Conservation (phyloP, 163 green algal species). For the Trebouxiophyceae sp. region DNA sequence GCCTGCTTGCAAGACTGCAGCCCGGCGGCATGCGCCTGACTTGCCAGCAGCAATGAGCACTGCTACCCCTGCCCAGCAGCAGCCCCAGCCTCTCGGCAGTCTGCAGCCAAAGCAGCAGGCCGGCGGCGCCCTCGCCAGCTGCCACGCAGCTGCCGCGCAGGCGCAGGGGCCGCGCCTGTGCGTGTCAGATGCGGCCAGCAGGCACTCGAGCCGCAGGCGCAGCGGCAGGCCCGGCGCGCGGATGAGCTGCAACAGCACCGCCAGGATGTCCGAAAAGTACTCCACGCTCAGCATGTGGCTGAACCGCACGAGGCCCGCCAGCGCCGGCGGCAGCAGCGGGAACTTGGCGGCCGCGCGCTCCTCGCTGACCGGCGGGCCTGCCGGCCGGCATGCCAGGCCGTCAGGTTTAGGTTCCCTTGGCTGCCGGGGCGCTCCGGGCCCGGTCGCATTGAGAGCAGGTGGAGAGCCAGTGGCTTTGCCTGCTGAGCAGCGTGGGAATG, state of each 20-base stretch:
- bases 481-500: not conserved
- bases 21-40: too few species aligned
- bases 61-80: not conserved
- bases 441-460: too few species aligned
- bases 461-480: too few species aligned
- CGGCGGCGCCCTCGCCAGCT: not conserved
- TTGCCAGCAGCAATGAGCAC: too few species aligned
- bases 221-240: constrained; percentile 42
- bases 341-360: constrained; percentile 24
- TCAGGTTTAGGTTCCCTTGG: too few species aligned
- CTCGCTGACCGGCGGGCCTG: not conserved
- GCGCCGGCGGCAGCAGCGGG: constrained; percentile 61
- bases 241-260: constrained; percentile 38
- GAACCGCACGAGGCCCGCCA: constrained; percentile 67
- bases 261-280: constrained; percentile 40
- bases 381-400: too few species aligned
- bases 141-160: not conserved
- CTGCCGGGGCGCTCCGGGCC: too few species aligned
- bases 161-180: constrained; percentile 28
- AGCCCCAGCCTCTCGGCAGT: not conserved
- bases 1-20: too few species aligned
- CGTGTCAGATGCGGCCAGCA: constrained; percentile 56
- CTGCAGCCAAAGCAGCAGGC: not conserved
- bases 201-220: constrained; percentile 45
- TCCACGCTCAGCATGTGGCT: constrained; percentile 76